Evolutionary conservation across 306 rosid genomes (phyloP).

Genomic region (Corylus americana): DNA sequence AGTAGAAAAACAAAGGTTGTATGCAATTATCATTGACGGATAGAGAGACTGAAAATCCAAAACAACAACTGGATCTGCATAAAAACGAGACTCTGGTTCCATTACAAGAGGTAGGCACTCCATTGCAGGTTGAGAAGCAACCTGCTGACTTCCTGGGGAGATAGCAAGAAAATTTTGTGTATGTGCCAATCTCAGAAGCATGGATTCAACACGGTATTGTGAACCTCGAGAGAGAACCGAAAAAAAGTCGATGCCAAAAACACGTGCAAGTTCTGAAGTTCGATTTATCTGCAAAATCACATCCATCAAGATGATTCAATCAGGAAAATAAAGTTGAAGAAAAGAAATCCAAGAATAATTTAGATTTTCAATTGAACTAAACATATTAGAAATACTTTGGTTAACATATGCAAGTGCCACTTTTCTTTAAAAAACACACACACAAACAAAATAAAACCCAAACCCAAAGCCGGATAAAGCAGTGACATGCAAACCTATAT

Average conservation of each 20-base stretch:
- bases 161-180: constrained; percentile 85
- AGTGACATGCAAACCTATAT: neutral
- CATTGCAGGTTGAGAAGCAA: constrained; percentile 99
- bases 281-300: constrained; percentile 75
- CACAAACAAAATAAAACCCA: neutral
- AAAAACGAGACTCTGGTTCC: constrained; percentile 98
- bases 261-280: constrained; percentile 97
- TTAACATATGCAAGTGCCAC: neutral
- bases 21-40: constrained; percentile 98
- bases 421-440: neutral
- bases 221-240: constrained; percentile 98
- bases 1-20: constrained; percentile 92
- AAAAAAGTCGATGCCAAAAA: constrained; percentile 94
- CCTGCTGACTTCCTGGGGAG: constrained; percentile 92
- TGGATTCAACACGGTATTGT: constrained; percentile 94
- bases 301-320: constrained; percentile 17
- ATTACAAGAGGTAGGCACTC: constrained; percentile 95
- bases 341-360: neutral
- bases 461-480: constrained; percentile 5
- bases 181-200: constrained; percentile 91
- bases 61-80: constrained; percentile 89
- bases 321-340: constrained; percentile 23
- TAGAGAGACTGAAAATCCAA: constrained; percentile 94
- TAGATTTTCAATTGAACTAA: neutral
- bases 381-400: neutral